A percentile compares a stretch with the other conserved stretches of the same genome.
Evolutionary conservation across 2,329 filamentous ascomycete species (phyloP).

Genomic region (Aspergillus persii): DNA sequence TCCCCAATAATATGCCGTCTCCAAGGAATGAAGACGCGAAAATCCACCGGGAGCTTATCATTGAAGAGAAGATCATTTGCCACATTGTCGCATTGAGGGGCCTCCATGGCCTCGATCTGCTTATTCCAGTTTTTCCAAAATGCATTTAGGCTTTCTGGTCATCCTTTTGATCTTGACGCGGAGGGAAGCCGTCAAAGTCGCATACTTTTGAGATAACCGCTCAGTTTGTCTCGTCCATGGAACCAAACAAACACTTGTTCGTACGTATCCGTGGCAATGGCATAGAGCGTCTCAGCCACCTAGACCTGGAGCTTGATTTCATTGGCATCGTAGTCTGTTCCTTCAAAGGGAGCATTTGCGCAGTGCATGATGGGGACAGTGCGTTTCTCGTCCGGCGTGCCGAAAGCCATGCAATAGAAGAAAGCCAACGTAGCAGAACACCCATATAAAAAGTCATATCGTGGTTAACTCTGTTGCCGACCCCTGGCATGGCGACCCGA

Average conservation of each 20-base stretch:
- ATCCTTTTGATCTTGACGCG: slow-evolving; percentile 34
- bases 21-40: slow-evolving; percentile 25
- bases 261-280: slow-evolving; percentile 35
- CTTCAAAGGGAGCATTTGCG: slow-evolving; percentile 34
- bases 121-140: slow-evolving; percentile 42
- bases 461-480: slow-evolving; percentile 37
- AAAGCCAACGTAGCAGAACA: slow-evolving; percentile 40
- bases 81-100: slow-evolving; percentile 31
- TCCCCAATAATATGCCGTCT: slow-evolving; percentile 29
- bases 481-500: slow-evolving; percentile 41
- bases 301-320: slow-evolving; percentile 41
- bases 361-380: slow-evolving; percentile 39
- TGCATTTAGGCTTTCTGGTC: slow-evolving; percentile 33
- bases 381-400: slow-evolving; percentile 32
- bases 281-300: slow-evolving; percentile 44
- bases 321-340: slow-evolving; percentile 34
- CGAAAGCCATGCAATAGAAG: slow-evolving; percentile 41
- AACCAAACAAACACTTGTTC: slow-evolving; percentile 38
- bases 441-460: slow-evolving; percentile 41
- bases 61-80: slow-evolving; percentile 29
- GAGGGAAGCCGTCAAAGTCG: slow-evolving; percentile 26
- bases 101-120: slow-evolving; percentile 31
- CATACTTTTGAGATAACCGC: slow-evolving; percentile 27
- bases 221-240: slow-evolving; percentile 28
- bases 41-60: slow-evolving; percentile 24